A percentile compares a stretch with the other conserved stretches of the same genome.
phyloP scores from a whole-genome alignment of 1,284 basidiomycete genomes.

The Trichosporon asahii region DNA sequence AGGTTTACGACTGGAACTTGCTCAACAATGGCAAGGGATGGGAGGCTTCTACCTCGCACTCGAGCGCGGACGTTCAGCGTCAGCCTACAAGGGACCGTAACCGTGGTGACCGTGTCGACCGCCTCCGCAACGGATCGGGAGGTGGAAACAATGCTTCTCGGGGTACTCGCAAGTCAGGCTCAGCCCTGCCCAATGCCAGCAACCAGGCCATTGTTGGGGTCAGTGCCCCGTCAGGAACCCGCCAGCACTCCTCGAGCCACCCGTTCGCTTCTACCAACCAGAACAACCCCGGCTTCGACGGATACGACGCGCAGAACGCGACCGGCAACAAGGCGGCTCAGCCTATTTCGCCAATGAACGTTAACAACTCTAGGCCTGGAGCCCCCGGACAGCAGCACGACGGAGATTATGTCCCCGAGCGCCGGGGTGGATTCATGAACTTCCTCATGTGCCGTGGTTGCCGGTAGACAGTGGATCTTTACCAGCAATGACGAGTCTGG shows the following conservation, averaged over 20 bases:
- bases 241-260: constrained; percentile 47
- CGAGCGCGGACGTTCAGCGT: constrained; percentile 33
- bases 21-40: constrained; percentile 90
- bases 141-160: constrained; percentile 34
- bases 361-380: constrained; percentile 39
- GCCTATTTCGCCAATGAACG: constrained; percentile 46
- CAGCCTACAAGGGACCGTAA: constrained; percentile 43
- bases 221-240: constrained; percentile 44
- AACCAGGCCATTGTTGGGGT: constrained; percentile 52
- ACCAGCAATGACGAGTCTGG: background rate
- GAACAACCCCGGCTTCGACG: constrained; percentile 14
- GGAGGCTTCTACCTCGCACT: constrained; percentile 64
- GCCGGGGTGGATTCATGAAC: constrained; percentile 43
- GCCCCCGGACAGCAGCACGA: constrained; percentile 41
- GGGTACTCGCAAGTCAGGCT: constrained; percentile 44
- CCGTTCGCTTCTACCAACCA: constrained; percentile 45
- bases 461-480: constrained; percentile 29
- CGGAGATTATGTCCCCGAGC: constrained; percentile 40
- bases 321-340: constrained; percentile 23
- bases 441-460: constrained; percentile 48
- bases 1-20: constrained; percentile 85
- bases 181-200: constrained; percentile 46
- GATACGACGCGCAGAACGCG: constrained; percentile 42
- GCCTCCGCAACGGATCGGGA: constrained; percentile 44
- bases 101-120: constrained; percentile 52